These are phyloP conservation scores for Petunia hybrid DNA, from an alignment of 305 asterid species.

Conservation along the genomic window DNA sequence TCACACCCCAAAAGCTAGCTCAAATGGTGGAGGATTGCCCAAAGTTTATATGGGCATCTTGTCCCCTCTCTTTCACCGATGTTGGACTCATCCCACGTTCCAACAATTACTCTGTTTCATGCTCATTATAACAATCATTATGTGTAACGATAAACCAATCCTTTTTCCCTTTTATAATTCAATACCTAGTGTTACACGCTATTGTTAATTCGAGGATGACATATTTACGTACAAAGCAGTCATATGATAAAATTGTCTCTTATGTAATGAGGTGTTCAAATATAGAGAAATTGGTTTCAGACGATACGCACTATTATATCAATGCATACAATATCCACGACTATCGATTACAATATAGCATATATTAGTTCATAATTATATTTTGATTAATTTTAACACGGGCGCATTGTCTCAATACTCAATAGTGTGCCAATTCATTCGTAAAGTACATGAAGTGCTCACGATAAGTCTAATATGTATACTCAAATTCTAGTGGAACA, in stretches of 20 bases:
- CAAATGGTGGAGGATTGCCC: too few species aligned
- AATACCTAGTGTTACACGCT: not conserved
- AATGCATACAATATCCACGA: not conserved
- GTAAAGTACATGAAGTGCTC: not conserved
- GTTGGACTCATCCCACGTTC: too few species aligned
- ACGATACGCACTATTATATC: not conserved
- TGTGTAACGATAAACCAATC: not conserved
- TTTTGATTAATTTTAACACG: too few species aligned
- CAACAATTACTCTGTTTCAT: not conserved
- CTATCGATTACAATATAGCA: not conserved
- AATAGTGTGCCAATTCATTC: not conserved
- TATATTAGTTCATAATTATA: not conserved
- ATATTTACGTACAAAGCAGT: not conserved
- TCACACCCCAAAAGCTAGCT: too few species aligned
- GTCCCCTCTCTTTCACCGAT: too few species aligned
- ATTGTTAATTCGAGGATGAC: not conserved
- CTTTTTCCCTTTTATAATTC: not conserved
- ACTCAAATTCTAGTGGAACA: not conserved
- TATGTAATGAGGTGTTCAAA: not conserved
- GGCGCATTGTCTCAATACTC: not conserved
- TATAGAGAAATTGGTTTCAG: not conserved
- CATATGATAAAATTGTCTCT: not conserved
- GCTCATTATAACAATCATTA: not conserved
- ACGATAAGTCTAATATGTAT: not conserved
- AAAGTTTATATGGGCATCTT: too few species aligned